A percentile compares a stretch with the other conserved stretches of the same genome.
Conservation (phyloP, 108 stramenopile species). For the Pseudonitzschia delicatissima region DNA sequence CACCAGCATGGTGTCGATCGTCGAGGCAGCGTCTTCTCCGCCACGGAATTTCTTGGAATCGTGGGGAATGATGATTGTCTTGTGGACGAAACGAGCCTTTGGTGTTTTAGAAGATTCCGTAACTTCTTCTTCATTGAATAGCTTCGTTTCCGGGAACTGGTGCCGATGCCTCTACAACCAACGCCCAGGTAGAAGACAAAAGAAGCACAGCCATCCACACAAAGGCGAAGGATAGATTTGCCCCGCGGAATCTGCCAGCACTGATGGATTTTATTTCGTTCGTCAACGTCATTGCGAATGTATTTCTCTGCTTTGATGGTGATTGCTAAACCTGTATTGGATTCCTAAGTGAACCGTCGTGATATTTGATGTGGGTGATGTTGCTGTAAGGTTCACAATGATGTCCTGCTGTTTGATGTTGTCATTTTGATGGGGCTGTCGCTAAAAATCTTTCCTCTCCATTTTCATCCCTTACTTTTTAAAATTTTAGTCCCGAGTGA, state of each 20-base stretch:
- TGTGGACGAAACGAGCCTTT: slow-evolving; percentile 16
- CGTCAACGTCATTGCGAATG: background rate
- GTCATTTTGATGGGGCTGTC: too few species aligned
- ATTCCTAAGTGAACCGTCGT: too few species aligned
- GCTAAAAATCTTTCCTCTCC: too few species aligned
- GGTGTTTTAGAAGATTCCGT: background rate
- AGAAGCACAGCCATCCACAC: background rate
- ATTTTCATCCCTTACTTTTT: too few species aligned
- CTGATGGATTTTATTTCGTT: background rate
- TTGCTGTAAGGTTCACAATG: too few species aligned
- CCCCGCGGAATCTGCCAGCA: background rate
- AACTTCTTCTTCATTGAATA: background rate
- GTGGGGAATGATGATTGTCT: slow-evolving; percentile 31
- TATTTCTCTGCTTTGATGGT: background rate
- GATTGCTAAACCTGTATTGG: background rate
- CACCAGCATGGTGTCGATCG: slow-evolving; percentile 20
- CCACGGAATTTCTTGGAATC: slow-evolving; percentile 33
- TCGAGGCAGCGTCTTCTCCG: slow-evolving; percentile 33
- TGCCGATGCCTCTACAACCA: background rate
- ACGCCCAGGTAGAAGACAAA: background rate
- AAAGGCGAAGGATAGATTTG: background rate
- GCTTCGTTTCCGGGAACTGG: background rate
- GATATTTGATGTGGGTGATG: too few species aligned
- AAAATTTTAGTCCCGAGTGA: too few species aligned
- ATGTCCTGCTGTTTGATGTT: too few species aligned